Base-by-base conservation (phyloP, 2,329 filamentous ascomycete species). In the Stachybotrys echinatus region DNA sequence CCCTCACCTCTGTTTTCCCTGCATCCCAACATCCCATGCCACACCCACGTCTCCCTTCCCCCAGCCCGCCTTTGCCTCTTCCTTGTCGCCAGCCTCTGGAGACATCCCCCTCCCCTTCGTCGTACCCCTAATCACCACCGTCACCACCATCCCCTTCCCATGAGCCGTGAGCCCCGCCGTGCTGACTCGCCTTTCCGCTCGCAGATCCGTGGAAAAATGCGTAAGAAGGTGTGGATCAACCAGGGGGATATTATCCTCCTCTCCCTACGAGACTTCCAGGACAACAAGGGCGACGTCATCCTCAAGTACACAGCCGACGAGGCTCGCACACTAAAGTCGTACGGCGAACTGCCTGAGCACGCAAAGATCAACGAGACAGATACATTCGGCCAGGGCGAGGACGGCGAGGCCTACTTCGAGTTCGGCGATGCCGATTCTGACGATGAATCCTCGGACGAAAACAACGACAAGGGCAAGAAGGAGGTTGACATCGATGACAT, bases 301-400 rank as follows among this genome's bases (percentile, higher is more conserved):
- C 84, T 95, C 69, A 97, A 96, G 79, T 96, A 96, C 83, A 89
- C 84, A 51, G 87, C 90, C 74, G 94, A 99, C 68, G 94, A 97
- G 79, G 94, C 94, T 64, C 87, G 94, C 67, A 88, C 85, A 60
- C 83, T 99, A 65, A 97, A 97, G 78, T 89, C 91, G 55, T 97
- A 97, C 73, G 94, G 94, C 71, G 94, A 99, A 74, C 80, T 99
- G 53, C 94, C 94, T 61, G 94, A 97, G 76, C 88, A 84, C 65
- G 94, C 94, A 70, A 97, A 97, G 87, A 99, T 99, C 84, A 99
- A 99, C 84, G 94, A 99, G 83, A 96, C 91, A 57, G 94, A 97
- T 73, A 95, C 90, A 45, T 95, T 87, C 66, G 84, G 89, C 65
- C 89, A 92, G 72, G 89, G 92, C 71, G 92, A 91, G 72, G 88